Evolutionary conservation across 2,329 filamentous ascomycete species (phyloP), one percentile per base, ranked within the genome.

Genomic region (Catunica adiposa): DNA sequence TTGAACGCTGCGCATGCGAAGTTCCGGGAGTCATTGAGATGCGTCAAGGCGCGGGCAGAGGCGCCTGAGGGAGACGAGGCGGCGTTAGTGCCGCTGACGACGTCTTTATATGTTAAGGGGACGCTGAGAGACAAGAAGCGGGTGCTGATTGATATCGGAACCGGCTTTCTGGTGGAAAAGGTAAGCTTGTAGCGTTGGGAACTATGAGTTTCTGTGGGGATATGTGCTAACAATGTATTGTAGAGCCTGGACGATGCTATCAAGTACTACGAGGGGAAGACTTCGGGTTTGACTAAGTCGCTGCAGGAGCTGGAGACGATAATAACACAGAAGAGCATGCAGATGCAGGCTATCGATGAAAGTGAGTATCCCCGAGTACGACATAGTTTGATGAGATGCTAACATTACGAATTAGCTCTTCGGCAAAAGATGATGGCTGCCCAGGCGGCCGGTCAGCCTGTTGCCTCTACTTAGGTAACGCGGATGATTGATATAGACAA

Each of bases 161-260:
- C 90, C 0, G 90, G 90, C 0, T 97, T 94, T 67, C 89, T 89
- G 65, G 83, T 97, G 54, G 89, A 97, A 70, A 98, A 98, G 79
- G 83, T 84, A 55, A 34, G 29, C 5, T 34, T 23, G 61, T 50
- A 25, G 22, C 9, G n/a, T 38, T 11, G 48, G 26, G 4, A 50
- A 50, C 15, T 11, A 15, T 22, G 23, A 38, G 37, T 11, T 11
- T 4, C 37, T 38, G 37, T n/a, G 17, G 40, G 40, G 48, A 31
- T 25, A 1, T 23, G 15, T 29, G 26, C 40, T 23, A 53, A 38
- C 15, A 5, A 25, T 5, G 11, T 50, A 26, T 44, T 22, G n/a
- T 59, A 79, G 75, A 71, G 73, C 54, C 66, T 73, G 46, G 73
- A 74, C 62, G 74, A 74, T 42, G 77, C 78, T 1, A 68, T 72